Evolutionary conservation across 257 asterid genomes (phyloP).

Genomic region (Orobanche coerulescens): DNA sequence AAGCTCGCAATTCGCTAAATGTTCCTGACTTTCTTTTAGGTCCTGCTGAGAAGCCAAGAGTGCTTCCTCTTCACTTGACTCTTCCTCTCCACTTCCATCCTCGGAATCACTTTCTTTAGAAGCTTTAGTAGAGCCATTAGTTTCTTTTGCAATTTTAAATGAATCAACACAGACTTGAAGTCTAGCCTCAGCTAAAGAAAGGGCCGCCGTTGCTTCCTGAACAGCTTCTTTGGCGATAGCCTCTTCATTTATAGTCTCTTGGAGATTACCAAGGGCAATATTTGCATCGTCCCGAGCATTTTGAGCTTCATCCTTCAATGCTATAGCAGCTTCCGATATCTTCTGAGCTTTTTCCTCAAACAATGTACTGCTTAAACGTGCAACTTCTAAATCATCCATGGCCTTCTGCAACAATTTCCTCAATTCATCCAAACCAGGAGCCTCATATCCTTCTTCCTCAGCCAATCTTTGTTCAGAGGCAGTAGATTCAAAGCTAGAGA

Average conservation of each 20-base stretch:
- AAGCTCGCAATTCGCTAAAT: slow-evolving; percentile 58
- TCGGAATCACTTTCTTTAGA: slow-evolving; percentile 23
- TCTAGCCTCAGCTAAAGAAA: slow-evolving; percentile 80
- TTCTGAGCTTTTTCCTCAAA: slow-evolving; percentile 88
- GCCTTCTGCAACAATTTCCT: slow-evolving; percentile 78
- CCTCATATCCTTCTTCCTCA: slow-evolving; percentile 36
- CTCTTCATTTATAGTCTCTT: slow-evolving; percentile 68
- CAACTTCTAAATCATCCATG: slow-evolving; percentile 60
- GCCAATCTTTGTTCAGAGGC: slow-evolving; percentile 31
- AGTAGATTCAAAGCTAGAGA: slow-evolving; percentile 32
- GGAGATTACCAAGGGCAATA: slow-evolving; percentile 41
- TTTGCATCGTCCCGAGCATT: slow-evolving; percentile 59
- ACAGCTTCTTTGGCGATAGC: slow-evolving; percentile 59
- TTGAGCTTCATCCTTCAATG: slow-evolving; percentile 73
- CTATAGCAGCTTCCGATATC: slow-evolving; percentile 87
- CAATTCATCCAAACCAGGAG: slow-evolving; percentile 63
- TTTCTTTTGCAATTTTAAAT: slow-evolving; percentile 34
- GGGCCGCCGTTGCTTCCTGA: slow-evolving; percentile 56
- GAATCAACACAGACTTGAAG: slow-evolving; percentile 56
- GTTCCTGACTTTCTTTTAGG: slow-evolving; percentile 47
- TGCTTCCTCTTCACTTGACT: slow-evolving; percentile 38
- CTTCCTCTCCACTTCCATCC: slow-evolving; percentile 33
- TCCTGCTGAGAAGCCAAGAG: slow-evolving; percentile 56
- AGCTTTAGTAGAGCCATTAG: slow-evolving; percentile 22
- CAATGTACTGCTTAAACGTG: slow-evolving; percentile 61